Conservation (phyloP, 2,329 filamentous ascomycete genomes). For the Colletotrichum abscissum region DNA sequence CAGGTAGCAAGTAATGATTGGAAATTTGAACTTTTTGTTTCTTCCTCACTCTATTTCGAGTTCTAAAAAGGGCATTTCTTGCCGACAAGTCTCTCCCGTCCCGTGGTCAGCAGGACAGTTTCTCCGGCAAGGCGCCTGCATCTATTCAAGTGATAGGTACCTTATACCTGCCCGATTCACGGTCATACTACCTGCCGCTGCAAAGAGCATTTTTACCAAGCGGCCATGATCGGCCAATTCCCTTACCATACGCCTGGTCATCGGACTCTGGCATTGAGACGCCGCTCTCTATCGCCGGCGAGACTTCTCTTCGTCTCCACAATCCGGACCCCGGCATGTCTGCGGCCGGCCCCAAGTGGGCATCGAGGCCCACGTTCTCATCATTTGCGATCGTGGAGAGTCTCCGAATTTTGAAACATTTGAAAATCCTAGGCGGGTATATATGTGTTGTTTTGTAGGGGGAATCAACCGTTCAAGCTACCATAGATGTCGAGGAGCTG, state of each 20-base stretch:
- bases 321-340: background rate
- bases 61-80: background rate
- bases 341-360: background rate
- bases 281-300: background rate
- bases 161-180: background rate
- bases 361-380: background rate
- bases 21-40: background rate
- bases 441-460: background rate
- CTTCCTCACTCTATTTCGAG: background rate
- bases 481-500: constrained; percentile 74
- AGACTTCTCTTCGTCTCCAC: background rate
- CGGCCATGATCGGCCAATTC: background rate
- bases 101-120: background rate
- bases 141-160: background rate
- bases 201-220: background rate
- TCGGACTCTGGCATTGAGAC: too few species aligned
- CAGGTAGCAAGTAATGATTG: background rate
- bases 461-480: constrained; percentile 44
- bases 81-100: background rate
- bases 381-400: too few species aligned
- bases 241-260: background rate
- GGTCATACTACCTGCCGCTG: background rate
- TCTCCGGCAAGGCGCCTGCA: background rate
- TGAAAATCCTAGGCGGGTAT: background rate
- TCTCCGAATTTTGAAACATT: background rate